Base-by-base conservation (phyloP, 2,329 filamentous ascomycete species). In the Juglanconis sp. region DNA sequence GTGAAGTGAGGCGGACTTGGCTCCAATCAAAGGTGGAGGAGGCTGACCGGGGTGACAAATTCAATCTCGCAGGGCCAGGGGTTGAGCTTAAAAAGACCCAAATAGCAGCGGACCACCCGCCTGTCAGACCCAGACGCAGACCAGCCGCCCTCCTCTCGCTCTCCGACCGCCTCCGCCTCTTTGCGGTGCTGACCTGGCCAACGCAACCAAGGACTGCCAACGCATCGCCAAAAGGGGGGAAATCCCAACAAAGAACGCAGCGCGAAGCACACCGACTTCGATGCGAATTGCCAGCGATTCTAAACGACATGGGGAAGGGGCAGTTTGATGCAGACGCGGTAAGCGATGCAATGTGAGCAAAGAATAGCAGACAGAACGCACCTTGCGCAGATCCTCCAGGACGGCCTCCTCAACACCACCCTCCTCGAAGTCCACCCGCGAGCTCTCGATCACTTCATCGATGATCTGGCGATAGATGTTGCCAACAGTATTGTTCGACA, bases 401-500 rank as follows among this genome's bases (percentile, higher is more conserved):
- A 94, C 94, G 68, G 85, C 81, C 74, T 94, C 89, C 69, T 96
- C 92, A 66, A 98, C 89, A 69, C 95, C 95, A 68, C 89, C 92
- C 78, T 99, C 95, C 75, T 99, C 95, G 73, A 99, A 98, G 77
- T 98, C 95, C 71, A 94, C 90, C 71, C 91, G 86, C 71, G 94
- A 97, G 67, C 90, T 89, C 68, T 94, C 89, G 76, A 98, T 91
- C 73, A 99, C 92, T 78, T 95, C 91, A 64, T 88, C 81, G 72
- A 90, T 90, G 74, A 90, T 87, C 70, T 82, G 79, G 75, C 87
- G 81, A 76, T 97, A 99, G 71, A 98, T 88, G 67, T 79, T 78
- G 70, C 95, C 95, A 79, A 87, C 84, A 15, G 77, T 76, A 51
- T 74, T 69, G 73, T 87, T 86, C 61, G 84, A 86, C 84, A 87